Conservation (phyloP, 1,284 basidiomycete genomes). For the Trichosporon coremiiforme region DNA sequence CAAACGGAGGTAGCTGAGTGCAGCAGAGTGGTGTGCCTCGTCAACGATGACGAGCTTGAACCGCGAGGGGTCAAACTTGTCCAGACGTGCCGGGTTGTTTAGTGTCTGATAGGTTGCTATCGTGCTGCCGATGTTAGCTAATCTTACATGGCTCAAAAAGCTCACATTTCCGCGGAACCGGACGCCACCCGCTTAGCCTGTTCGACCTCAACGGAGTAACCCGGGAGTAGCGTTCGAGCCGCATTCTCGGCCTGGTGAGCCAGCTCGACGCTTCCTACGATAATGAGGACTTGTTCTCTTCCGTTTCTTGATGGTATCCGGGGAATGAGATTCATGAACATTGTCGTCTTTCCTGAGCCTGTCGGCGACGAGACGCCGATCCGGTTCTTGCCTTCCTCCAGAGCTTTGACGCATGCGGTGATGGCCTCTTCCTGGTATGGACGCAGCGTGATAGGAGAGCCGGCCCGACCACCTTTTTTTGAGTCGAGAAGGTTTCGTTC, state of each 20-base stretch:
- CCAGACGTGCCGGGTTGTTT: conserved; percentile 66
- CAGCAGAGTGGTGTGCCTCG: conserved; percentile 93
- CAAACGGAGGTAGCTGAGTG: conserved; percentile 65
- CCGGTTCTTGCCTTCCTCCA: conserved; percentile 66
- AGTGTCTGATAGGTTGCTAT: conserved; percentile 93
- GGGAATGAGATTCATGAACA: conserved; percentile 78
- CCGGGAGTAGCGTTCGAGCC: conserved; percentile 68
- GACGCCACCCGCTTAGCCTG: conserved; percentile 77
- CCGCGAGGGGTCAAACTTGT: conserved; percentile 72
- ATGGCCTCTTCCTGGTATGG: conserved; percentile 91
- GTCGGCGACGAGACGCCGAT: conserved; percentile 93
- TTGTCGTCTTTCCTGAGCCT: conserved; percentile 89
- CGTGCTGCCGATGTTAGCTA: conserved; percentile 61
- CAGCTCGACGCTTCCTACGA: conserved; percentile 64
- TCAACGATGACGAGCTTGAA: conserved; percentile 87
- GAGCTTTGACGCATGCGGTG: conserved; percentile 71
- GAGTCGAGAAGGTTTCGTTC: neutral
- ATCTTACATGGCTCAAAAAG: conserved; percentile 20
- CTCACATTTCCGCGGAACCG: conserved; percentile 81
- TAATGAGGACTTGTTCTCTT: conserved; percentile 39
- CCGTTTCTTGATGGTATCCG: conserved; percentile 25
- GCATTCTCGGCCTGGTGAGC: conserved; percentile 83
- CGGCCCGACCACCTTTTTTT: neutral
- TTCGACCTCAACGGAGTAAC: conserved; percentile 83
- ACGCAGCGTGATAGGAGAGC: conserved; percentile 60